Percentiles rank a stretch among this genome's conserved stretches.
These are phyloP conservation scores for Mycena vitilis DNA, from an alignment of 768 basidiomycete species.

Conservation along the genomic window DNA sequence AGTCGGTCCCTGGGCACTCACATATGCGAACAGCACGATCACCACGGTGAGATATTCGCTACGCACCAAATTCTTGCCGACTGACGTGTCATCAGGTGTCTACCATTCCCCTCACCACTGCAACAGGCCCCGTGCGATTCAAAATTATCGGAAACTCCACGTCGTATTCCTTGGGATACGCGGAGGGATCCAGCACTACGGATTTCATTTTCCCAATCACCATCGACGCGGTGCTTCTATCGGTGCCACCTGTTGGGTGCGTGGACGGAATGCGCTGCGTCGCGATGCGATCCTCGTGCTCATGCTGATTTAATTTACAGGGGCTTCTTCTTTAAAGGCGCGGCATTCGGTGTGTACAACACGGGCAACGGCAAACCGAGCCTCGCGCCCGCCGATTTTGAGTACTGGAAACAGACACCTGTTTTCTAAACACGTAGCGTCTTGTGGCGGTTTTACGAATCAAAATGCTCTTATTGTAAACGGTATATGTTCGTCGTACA, in stretches of 20 bases:
- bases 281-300: neutral
- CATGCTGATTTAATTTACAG: constrained; percentile 33
- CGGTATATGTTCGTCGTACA: too few species aligned
- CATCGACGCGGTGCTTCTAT: constrained; percentile 48
- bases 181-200: constrained; percentile 42
- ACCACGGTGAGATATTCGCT: constrained; percentile 37
- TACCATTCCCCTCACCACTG: constrained; percentile 37
- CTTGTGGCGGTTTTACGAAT: too few species aligned
- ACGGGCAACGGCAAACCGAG: constrained; percentile 53
- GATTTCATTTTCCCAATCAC: constrained; percentile 42
- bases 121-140: constrained; percentile 43
- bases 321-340: constrained; percentile 53
- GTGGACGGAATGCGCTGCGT: constrained; percentile 7
- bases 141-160: constrained; percentile 45
- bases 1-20: constrained; percentile 41
- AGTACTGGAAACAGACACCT: constrained; percentile 50
- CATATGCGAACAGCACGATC: constrained; percentile 27
- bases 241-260: constrained; percentile 49
- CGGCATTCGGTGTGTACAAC: constrained; percentile 52
- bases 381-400: constrained; percentile 49
- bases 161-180: constrained; percentile 48
- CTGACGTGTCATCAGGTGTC: constrained; percentile 28
- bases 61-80: neutral
- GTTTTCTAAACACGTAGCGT: neutral
- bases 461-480: too few species aligned